Conservation (phyloP, 805 yeast species). For the Metschnikowia arizonensis region DNA sequence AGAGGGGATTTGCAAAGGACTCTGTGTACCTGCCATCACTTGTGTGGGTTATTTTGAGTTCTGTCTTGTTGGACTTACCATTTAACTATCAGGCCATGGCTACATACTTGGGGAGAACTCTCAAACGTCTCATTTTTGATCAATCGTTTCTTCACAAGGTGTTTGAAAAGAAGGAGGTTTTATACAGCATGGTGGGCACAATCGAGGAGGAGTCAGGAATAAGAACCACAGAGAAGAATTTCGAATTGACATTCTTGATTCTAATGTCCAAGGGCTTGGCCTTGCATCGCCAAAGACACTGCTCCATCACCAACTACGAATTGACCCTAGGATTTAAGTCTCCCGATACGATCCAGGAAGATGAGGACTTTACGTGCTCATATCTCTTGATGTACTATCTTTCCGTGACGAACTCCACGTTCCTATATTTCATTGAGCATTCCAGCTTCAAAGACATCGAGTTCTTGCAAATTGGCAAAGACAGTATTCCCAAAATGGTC, state of each 20-base stretch:
- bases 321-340: neutral
- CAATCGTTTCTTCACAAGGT: slow-evolving; percentile 25
- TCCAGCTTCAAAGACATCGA: slow-evolving; percentile 18
- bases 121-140: slow-evolving; percentile 24
- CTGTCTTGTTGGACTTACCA: slow-evolving; percentile 11
- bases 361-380: slow-evolving; percentile 4
- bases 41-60: slow-evolving; percentile 40
- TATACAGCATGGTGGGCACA: slow-evolving; percentile 39
- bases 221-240: slow-evolving; percentile 39
- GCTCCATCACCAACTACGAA: slow-evolving; percentile 30
- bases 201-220: slow-evolving; percentile 43
- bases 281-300: slow-evolving; percentile 50
- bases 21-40: slow-evolving; percentile 46
- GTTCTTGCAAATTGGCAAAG: slow-evolving; percentile 9
- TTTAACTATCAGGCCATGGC: slow-evolving; percentile 15
- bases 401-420: slow-evolving; percentile 23
- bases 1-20: slow-evolving; percentile 44
- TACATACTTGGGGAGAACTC: slow-evolving; percentile 25
- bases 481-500: slow-evolving; percentile 27
- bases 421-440: slow-evolving; percentile 23
- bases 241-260: slow-evolving; percentile 48
- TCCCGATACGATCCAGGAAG: neutral
- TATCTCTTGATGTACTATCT: slow-evolving; percentile 35
- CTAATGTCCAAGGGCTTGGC: slow-evolving; percentile 55
- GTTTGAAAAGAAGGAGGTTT: slow-evolving; percentile 30